A percentile compares a stretch with the other conserved stretches of the same genome.
Conservation (phyloP, 306 rosid genomes). For the Urtica urens region DNA sequence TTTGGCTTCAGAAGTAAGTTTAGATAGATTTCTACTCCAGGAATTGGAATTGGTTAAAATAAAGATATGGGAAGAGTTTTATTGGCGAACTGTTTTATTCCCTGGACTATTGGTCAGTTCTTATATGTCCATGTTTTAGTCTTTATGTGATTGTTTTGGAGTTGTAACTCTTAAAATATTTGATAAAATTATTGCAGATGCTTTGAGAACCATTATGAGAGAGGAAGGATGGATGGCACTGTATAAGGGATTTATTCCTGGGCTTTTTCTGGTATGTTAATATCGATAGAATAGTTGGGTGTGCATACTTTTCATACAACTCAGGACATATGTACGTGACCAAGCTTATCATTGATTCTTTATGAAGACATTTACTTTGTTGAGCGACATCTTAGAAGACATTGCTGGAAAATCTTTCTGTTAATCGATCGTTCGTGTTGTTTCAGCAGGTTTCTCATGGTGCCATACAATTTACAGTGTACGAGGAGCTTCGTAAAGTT, state of each 20-base stretch:
- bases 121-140: too few relatives aligned
- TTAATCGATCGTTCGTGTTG: conserved; percentile 16
- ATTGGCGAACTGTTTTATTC: too few relatives aligned
- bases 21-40: too few relatives aligned
- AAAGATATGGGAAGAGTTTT: too few relatives aligned
- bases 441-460: conserved; percentile 94
- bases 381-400: too few relatives aligned
- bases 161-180: too few relatives aligned
- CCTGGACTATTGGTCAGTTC: too few relatives aligned
- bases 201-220: conserved; percentile 75
- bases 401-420: too few relatives aligned
- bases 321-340: background rate
- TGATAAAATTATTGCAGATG: conserved; percentile 89
- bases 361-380: too few relatives aligned
- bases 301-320: background rate
- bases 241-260: conserved; percentile 77
- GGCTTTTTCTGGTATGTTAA: conserved; percentile 70
- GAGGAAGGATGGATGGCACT: conserved; percentile 81
- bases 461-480: conserved; percentile 80
- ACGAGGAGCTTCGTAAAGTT: conserved; percentile 73
- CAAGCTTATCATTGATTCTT: too few relatives aligned
- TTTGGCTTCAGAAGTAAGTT: too few relatives aligned
- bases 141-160: background rate
- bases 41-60: too few relatives aligned
- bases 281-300: conserved; percentile 19